Evolutionary conservation across 805 yeast species (phyloP).

Genomic region (Pichia membranifaciens): DNA sequence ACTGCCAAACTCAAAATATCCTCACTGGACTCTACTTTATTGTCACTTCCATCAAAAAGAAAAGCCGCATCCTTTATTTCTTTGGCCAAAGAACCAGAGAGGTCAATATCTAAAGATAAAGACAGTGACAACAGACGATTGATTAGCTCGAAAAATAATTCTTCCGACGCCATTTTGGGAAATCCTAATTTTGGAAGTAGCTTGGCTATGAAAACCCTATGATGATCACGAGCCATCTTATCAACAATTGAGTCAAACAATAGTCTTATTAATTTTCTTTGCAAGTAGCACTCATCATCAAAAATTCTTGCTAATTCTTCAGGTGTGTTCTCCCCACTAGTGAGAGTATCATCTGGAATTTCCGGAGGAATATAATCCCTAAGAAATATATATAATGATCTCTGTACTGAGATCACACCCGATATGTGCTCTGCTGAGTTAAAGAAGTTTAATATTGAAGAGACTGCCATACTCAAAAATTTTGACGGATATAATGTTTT

Average conservation of each 20-base stretch:
- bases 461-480: constrained; percentile 62
- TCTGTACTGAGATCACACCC: constrained; percentile 35
- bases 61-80: constrained; percentile 33
- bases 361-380: constrained; percentile 52
- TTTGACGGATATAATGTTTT: constrained; percentile 72
- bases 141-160: constrained; percentile 17
- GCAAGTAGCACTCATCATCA: constrained; percentile 57
- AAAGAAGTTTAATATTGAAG: constrained; percentile 51
- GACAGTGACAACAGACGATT: constrained; percentile 38
- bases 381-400: constrained; percentile 58
- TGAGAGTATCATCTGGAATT: constrained; percentile 32
- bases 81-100: constrained; percentile 35
- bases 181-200: constrained; percentile 1
- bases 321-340: constrained; percentile 30
- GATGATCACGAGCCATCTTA: constrained; percentile 1
- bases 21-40: constrained; percentile 29
- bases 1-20: constrained; percentile 37
- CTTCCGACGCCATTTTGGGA: background rate
- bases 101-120: constrained; percentile 60
- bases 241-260: constrained; percentile 45
- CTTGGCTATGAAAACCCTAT: background rate
- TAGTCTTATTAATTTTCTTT: constrained; percentile 58
- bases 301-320: constrained; percentile 34
- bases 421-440: constrained; percentile 34
- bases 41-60: constrained; percentile 32